A percentile compares a stretch with the other conserved stretches of the same genome.
phyloP scores from a whole-genome alignment of 192 early-diverging fungal species.

The Phlyctochytrium arcticum region DNA sequence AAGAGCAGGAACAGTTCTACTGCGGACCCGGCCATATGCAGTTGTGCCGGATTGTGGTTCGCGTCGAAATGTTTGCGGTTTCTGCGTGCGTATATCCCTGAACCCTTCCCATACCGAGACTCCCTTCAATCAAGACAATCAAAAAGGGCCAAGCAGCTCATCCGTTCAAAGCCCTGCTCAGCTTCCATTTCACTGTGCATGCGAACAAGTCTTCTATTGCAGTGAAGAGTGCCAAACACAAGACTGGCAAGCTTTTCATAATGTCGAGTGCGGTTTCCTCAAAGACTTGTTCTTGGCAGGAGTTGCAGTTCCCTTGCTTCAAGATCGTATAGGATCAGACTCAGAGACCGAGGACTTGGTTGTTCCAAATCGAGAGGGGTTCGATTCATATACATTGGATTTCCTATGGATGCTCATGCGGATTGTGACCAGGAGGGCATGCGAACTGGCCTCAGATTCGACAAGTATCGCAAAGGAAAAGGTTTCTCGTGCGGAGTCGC shows the following conservation, averaged over 20 bases:
- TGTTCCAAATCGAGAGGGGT: background rate
- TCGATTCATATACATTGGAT: conserved; percentile 22
- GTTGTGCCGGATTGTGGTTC: conserved; percentile 25
- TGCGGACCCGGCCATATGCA: conserved; percentile 26
- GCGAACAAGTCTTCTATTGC: conserved; percentile 29
- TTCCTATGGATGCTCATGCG: conserved; percentile 33
- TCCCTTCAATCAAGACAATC: too few species aligned
- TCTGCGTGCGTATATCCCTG: conserved; percentile 27
- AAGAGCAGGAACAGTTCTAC: conserved; percentile 14
- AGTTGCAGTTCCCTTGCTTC: background rate
- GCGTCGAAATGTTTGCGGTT: conserved; percentile 25
- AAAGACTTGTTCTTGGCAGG: conserved; percentile 10
- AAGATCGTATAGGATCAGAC: background rate
- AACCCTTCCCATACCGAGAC: too few species aligned
- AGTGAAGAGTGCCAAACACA: conserved; percentile 5
- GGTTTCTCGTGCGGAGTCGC: too few species aligned
- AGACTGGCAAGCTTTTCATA: conserved; percentile 29
- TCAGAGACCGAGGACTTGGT: background rate
- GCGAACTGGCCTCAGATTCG: conserved; percentile 2
- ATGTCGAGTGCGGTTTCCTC: conserved; percentile 20
- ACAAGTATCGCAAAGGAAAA: background rate
- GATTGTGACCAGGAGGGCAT: conserved; percentile 11
- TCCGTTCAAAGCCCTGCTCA: too few species aligned
- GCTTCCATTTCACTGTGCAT: too few species aligned
- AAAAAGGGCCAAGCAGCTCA: too few species aligned